Evolutionary conservation across 2,329 filamentous ascomycete species (phyloP).

Genomic region (Beauveria scarabaeidicola): DNA sequence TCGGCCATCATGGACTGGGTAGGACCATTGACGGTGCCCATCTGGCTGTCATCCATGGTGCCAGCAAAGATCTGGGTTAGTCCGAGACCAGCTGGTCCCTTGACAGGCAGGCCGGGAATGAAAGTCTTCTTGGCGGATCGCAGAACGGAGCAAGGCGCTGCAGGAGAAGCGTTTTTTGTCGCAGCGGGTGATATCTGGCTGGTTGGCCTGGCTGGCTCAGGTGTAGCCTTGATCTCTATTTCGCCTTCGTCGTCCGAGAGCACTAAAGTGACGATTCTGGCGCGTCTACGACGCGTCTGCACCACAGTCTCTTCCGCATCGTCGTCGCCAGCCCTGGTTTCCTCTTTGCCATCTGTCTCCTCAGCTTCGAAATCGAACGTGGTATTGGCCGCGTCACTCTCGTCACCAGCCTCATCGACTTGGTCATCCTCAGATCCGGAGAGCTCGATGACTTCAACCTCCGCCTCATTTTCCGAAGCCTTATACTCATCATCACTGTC

Average conservation of each 20-base stretch:
- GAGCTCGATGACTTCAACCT: slow-evolving; percentile 24
- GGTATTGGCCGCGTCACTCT: slow-evolving; percentile 24
- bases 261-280: slow-evolving; percentile 42
- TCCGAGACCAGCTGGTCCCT: slow-evolving; percentile 56
- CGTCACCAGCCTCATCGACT: slow-evolving; percentile 27
- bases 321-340: slow-evolving; percentile 15
- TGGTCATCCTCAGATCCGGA: slow-evolving; percentile 28
- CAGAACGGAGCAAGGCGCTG: slow-evolving; percentile 54
- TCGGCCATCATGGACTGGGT: slow-evolving; percentile 47
- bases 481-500: slow-evolving; percentile 45
- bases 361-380: slow-evolving; percentile 34
- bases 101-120: slow-evolving; percentile 58
- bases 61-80: slow-evolving; percentile 87
- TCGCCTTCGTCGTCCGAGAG: slow-evolving; percentile 62
- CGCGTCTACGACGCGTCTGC: slow-evolving; percentile 34
- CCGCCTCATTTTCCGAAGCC: slow-evolving; percentile 32
- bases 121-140: slow-evolving; percentile 61
- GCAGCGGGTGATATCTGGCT: slow-evolving; percentile 34
- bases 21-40: slow-evolving; percentile 21
- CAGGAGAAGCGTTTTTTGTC: slow-evolving; percentile 39
- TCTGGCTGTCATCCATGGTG: slow-evolving; percentile 65
- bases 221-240: slow-evolving; percentile 37
- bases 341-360: slow-evolving; percentile 18
- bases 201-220: slow-evolving; percentile 32
- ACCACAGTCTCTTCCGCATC: slow-evolving; percentile 31